A percentile compares a stretch with the other conserved stretches of the same genome.
These are phyloP conservation scores for Magnusiomyces starmeri DNA, from an alignment of 1,139 yeast species.

Conservation along the genomic window DNA sequence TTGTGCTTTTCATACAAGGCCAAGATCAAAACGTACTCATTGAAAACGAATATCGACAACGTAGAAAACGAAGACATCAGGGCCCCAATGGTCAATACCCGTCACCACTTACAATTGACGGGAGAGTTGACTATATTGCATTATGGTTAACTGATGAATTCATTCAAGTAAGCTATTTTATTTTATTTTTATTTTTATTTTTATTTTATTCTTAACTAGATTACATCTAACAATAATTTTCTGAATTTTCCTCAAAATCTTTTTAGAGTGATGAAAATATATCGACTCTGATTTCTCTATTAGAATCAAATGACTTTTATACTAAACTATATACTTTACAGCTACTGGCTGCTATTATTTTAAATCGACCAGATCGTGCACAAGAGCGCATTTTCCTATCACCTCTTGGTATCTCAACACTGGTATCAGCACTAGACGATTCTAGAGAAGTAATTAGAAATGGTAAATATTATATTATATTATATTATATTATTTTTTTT, in stretches of 20 bases:
- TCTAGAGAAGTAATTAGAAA: slow-evolving; percentile 82
- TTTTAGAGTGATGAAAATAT: slow-evolving; percentile 34
- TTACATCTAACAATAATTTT: not conserved
- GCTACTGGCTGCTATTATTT: slow-evolving; percentile 71
- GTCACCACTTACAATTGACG: slow-evolving; percentile 51
- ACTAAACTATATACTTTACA: slow-evolving; percentile 75
- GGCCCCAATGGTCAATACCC: slow-evolving; percentile 47
- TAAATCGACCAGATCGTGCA: slow-evolving; percentile 66
- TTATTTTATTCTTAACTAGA: too few relatives aligned
- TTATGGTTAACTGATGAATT: slow-evolving; percentile 94
- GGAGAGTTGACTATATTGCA: slow-evolving; percentile 70
- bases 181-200: too few relatives aligned
- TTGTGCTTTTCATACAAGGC: slow-evolving; percentile 57
- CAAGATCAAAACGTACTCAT: slow-evolving; percentile 35
- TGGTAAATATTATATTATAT: slow-evolving; percentile 19
- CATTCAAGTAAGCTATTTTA: slow-evolving; percentile 44
- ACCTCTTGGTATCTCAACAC: slow-evolving; percentile 72
- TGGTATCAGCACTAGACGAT: slow-evolving; percentile 66
- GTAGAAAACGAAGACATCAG: slow-evolving; percentile 16
- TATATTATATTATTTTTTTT: slow-evolving; percentile 4
- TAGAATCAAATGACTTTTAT: slow-evolving; percentile 60
- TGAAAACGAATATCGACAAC: slow-evolving; percentile 41
- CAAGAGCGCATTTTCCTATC: slow-evolving; percentile 66
- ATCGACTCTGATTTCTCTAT: slow-evolving; percentile 48
- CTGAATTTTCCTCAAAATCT: not conserved